These are phyloP conservation scores for Tranzscheliella williamsii DNA, from an alignment of 1,284 basidiomycete species.

Conservation along the genomic window DNA sequence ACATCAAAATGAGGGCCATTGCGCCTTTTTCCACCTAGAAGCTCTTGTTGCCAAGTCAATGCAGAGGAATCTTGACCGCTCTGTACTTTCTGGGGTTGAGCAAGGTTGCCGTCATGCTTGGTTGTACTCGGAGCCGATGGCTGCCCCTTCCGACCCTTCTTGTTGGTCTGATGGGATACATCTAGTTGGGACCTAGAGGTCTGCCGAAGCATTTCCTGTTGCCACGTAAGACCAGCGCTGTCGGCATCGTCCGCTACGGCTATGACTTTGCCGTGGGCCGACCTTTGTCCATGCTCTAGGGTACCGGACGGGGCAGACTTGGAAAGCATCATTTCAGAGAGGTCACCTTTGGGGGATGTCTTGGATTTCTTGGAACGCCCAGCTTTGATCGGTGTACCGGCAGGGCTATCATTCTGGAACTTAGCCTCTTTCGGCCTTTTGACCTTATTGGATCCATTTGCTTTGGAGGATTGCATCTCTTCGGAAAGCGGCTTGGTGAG, in stretches of 20 bases:
- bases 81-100: conserved; percentile 33
- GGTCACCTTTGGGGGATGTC: conserved; percentile 21
- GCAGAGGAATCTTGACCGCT: conserved; percentile 30
- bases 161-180: conserved; percentile 11
- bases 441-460: conserved; percentile 8
- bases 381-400: conserved; percentile 23
- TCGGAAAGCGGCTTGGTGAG: conserved; percentile 37
- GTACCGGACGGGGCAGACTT: conserved; percentile 32
- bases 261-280: conserved; percentile 1
- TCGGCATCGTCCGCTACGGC: conserved; percentile 2
- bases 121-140: background rate
- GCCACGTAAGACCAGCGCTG: conserved; percentile 41
- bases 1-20: conserved; percentile 44
- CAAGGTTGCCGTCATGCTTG: conserved; percentile 40
- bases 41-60: conserved; percentile 51
- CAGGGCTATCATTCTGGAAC: conserved; percentile 8
- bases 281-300: conserved; percentile 4
- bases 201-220: conserved; percentile 41
- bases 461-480: conserved; percentile 27
- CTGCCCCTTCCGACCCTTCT: conserved; percentile 5
- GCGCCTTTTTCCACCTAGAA: conserved; percentile 38
- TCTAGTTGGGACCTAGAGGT: conserved; percentile 15
- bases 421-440: conserved; percentile 38
- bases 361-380: conserved; percentile 24
- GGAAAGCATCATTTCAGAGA: conserved; percentile 30